phyloP scores from a whole-genome alignment of 495 filamentous ascomycete genomes.

The Xylaria curta region DNA sequence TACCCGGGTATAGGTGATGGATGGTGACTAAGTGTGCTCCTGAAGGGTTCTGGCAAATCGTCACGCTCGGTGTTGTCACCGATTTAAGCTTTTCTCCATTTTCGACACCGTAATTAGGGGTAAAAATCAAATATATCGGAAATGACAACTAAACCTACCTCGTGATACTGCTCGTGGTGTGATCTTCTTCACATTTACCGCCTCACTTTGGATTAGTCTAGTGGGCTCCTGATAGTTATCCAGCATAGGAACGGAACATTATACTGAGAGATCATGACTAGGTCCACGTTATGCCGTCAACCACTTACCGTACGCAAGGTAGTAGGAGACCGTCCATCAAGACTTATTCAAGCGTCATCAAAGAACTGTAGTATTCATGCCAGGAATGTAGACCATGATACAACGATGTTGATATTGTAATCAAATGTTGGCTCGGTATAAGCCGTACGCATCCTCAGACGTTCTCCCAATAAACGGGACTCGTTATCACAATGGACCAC shows the following conservation, averaged over 20 bases:
- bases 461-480: neutral
- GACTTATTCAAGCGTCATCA: neutral
- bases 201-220: neutral
- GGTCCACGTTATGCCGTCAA: neutral
- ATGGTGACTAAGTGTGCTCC: slow-evolving; percentile 18
- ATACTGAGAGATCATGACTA: neutral
- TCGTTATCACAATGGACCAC: slow-evolving; percentile 13
- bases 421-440: neutral
- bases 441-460: neutral
- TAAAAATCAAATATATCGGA: neutral
- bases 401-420: neutral
- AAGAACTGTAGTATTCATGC: neutral
- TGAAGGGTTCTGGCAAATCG: neutral
- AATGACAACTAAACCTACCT: neutral
- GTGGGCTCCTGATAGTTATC: neutral
- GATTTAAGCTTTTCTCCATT: slow-evolving; percentile 5
- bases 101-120: slow-evolving; percentile 2
- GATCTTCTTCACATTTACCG: neutral
- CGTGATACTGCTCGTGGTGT: neutral
- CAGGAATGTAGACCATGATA: neutral
- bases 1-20: slow-evolving; percentile 27
- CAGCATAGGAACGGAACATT: neutral
- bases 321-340: neutral
- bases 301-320: neutral
- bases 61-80: neutral